Percentiles rank a stretch among this genome's conserved stretches.
Evolutionary conservation across 140 eudicot species (phyloP).

Genomic region (Ambrosia hybrid): DNA sequence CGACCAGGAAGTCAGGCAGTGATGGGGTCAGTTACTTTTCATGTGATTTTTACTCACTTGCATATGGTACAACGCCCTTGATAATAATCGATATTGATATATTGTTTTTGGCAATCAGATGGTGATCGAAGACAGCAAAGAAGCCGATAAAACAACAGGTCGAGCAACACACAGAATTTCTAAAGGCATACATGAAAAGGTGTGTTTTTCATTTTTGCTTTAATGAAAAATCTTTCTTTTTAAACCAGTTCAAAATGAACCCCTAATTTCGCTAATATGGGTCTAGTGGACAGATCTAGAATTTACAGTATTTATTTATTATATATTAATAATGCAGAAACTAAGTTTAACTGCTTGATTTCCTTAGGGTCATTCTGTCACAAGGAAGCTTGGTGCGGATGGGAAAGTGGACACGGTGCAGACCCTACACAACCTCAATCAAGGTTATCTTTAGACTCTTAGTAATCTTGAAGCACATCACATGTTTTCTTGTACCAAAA

Average conservation of each 20-base stretch:
- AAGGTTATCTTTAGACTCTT: slow-evolving; percentile 46
- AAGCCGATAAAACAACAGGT: slow-evolving; percentile 86
- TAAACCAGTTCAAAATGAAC: too few species aligned
- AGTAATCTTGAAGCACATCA: background rate
- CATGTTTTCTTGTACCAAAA: too few species aligned
- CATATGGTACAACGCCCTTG: background rate
- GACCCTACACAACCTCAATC: slow-evolving; percentile 75
- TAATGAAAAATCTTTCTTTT: too few species aligned
- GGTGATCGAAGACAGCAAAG: slow-evolving; percentile 72
- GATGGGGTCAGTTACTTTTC: slow-evolving; percentile 66
- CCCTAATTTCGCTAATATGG: too few species aligned
- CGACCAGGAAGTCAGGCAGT: slow-evolving; percentile 55
- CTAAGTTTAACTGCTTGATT: slow-evolving; percentile 3
- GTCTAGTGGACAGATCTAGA: background rate
- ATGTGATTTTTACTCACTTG: background rate
- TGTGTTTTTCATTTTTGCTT: too few species aligned
- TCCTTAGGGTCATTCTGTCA: slow-evolving; percentile 77
- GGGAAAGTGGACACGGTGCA: slow-evolving; percentile 86
- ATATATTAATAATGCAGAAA: background rate
- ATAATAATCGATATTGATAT: slow-evolving; percentile 13
- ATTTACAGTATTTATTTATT: too few species aligned
- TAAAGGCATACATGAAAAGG: slow-evolving; percentile 90
- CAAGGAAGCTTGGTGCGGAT: slow-evolving; percentile 75
- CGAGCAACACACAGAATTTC: slow-evolving; percentile 79
- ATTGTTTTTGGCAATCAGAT: slow-evolving; percentile 41